Percentiles rank a stretch among this genome's conserved stretches.
These are phyloP conservation scores for Piromyces finnis DNA, from an alignment of 192 early-diverging fungal species.

Conservation along the genomic window DNA sequence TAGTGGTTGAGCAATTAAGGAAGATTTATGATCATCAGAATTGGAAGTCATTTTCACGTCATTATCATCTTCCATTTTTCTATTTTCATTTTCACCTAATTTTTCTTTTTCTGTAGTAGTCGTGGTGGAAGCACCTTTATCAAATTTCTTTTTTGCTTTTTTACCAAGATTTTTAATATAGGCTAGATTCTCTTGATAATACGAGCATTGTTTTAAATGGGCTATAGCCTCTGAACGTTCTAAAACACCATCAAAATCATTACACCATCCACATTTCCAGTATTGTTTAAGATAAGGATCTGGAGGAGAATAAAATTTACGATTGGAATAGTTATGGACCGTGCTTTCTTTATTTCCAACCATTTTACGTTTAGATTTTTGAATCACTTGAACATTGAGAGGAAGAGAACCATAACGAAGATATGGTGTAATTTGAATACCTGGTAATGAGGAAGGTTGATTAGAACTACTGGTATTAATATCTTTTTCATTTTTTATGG, in stretches of 20 bases:
- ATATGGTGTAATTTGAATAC: constrained; percentile 12
- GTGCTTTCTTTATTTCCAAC: background rate
- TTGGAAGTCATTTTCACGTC: too few species aligned
- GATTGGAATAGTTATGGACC: constrained; percentile 1
- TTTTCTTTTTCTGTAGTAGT: too few species aligned
- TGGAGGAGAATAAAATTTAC: constrained; percentile 1
- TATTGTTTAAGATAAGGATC: background rate
- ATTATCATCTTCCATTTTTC: too few species aligned
- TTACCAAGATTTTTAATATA: background rate
- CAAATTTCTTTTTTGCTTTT: background rate
- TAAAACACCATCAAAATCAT: background rate
- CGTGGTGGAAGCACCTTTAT: background rate
- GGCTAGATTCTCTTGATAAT: background rate
- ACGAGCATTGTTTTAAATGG: background rate
- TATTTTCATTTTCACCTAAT: too few species aligned
- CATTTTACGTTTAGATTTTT: background rate
- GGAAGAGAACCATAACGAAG: constrained; percentile 7
- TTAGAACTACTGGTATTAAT: constrained; percentile 13
- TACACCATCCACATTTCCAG: background rate
- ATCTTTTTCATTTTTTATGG: constrained; percentile 15
- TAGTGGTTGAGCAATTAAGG: too few species aligned
- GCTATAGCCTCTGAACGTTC: background rate
- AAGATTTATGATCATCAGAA: too few species aligned
- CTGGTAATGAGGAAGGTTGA: background rate
- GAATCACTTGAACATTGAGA: background rate